These are phyloP conservation scores for Phoma herbarum DNA, from an alignment of 2,329 filamentous ascomycete genomes.

Conservation along the genomic window DNA sequence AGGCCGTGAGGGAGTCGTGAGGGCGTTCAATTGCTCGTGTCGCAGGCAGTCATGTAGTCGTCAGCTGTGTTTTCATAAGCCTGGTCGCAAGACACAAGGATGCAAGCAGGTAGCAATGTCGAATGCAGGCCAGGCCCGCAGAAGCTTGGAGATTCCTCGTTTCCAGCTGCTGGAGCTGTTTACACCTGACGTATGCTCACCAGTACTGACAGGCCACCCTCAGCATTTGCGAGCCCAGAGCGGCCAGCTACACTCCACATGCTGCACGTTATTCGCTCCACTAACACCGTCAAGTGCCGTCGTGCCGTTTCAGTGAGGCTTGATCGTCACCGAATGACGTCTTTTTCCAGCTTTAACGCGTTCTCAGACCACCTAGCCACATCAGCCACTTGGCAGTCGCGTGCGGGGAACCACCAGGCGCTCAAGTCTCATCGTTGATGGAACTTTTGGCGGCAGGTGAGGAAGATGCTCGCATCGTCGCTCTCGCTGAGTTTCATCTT, in stretches of 20 bases:
- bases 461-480: neutral
- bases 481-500: neutral
- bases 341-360: conserved; percentile 25
- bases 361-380: conserved; percentile 27
- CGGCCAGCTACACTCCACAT: conserved; percentile 30
- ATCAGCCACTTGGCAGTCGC: conserved; percentile 23
- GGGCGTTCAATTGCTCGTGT: conserved; percentile 13
- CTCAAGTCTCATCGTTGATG: neutral
- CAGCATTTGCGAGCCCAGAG: conserved; percentile 14
- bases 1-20: conserved; percentile 1
- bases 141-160: conserved; percentile 22
- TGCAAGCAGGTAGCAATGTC: conserved; percentile 19
- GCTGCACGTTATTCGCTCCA: conserved; percentile 22
- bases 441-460: neutral
- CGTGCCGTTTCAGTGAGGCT: conserved; percentile 29
- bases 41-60: conserved; percentile 8
- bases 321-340: conserved; percentile 33
- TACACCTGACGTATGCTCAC: conserved; percentile 36
- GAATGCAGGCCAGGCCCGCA: conserved; percentile 20
- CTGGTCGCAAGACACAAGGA: conserved; percentile 22
- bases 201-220: conserved; percentile 3
- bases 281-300: conserved; percentile 28
- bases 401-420: conserved; percentile 27
- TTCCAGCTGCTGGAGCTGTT: conserved; percentile 16
- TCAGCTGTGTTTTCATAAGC: conserved; percentile 7